phyloP scores from a whole-genome alignment of 495 filamentous ascomycete genomes.

The Melanomma pulvis-pyrius region DNA sequence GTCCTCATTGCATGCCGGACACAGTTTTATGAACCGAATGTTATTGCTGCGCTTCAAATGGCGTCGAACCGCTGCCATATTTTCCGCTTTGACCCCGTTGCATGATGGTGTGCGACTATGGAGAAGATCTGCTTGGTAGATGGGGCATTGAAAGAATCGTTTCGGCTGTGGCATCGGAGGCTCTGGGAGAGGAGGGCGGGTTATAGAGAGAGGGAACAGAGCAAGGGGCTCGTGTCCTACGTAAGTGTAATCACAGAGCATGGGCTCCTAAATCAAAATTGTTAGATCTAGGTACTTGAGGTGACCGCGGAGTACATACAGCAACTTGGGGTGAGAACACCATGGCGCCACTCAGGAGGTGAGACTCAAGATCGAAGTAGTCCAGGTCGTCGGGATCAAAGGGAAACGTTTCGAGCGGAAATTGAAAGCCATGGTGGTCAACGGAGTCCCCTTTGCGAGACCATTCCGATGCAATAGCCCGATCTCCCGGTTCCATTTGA shows the following conservation, averaged over 20 bases:
- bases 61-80: not conserved
- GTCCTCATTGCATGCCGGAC: constrained; percentile 2
- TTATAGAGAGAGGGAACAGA: not conserved
- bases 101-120: not conserved
- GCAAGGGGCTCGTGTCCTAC: not conserved
- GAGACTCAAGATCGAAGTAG: too few relatives aligned
- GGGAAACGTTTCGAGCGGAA: too few relatives aligned
- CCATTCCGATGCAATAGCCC: too few relatives aligned
- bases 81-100: not conserved
- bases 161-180: not conserved
- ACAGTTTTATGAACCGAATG: not conserved
- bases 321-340: not conserved
- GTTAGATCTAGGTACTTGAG: too few relatives aligned
- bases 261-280: too few relatives aligned
- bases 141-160: not conserved
- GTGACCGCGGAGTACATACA: too few relatives aligned
- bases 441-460: too few relatives aligned
- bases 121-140: not conserved
- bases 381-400: too few relatives aligned
- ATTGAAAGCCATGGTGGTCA: too few relatives aligned
- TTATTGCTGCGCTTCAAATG: not conserved
- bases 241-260: too few relatives aligned
- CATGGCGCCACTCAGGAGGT: not conserved
- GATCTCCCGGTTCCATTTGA: too few relatives aligned
- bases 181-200: not conserved